These are phyloP conservation scores for Cunninghamia lanceolata DNA, from an alignment of 75 land plant species.

Conservation along the genomic window DNA sequence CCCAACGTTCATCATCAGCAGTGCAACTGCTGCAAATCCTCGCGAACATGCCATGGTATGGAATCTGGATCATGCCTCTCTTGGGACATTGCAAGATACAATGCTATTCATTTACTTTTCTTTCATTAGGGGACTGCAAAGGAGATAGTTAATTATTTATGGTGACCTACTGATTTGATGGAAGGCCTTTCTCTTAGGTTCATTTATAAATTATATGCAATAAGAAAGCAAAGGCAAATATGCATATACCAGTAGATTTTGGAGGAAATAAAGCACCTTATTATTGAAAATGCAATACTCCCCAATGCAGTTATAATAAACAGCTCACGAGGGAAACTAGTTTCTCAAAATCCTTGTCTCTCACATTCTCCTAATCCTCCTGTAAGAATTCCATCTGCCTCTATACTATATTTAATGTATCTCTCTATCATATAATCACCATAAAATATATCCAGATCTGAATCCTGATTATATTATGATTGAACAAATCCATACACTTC, in stretches of 20 bases:
- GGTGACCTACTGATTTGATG: background rate
- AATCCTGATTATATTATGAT: background rate
- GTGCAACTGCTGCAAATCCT: slow-evolving; percentile 95
- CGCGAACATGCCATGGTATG: slow-evolving; percentile 92
- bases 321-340: background rate
- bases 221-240: background rate
- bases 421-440: background rate
- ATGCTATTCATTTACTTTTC: background rate
- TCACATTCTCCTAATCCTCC: background rate
- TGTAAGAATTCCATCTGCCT: background rate
- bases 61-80: slow-evolving; percentile 3
- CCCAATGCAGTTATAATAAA: background rate
- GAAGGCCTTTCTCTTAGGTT: background rate
- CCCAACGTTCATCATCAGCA: slow-evolving; percentile 83
- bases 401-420: background rate
- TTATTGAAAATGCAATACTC: background rate
- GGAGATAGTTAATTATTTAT: background rate
- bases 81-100: background rate
- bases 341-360: background rate
- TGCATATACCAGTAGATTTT: background rate
- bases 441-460: background rate
- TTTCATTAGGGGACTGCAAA: background rate
- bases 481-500: background rate
- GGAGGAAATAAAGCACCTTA: background rate
- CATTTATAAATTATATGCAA: background rate